A percentile compares a stretch with the other conserved stretches of the same genome.
Evolutionary conservation across 331 rosid species (phyloP).

Genomic region (Acacia pycnantha): DNA sequence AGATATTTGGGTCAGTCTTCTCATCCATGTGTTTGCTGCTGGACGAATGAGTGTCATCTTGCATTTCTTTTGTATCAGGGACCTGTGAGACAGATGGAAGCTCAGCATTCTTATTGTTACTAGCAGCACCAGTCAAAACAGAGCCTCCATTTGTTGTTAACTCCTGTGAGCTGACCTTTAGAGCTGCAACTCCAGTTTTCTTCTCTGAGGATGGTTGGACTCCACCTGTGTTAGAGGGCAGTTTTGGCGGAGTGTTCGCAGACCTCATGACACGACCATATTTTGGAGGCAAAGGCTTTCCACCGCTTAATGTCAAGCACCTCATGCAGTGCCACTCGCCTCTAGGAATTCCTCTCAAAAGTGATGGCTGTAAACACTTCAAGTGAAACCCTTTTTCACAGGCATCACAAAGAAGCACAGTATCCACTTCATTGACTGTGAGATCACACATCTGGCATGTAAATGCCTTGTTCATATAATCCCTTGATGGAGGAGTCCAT

Average conservation of each 20-base stretch:
- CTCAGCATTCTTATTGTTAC: slow-evolving; percentile 25
- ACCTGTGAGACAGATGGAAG: slow-evolving; percentile 28
- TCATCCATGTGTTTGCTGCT: slow-evolving; percentile 33
- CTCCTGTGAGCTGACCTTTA: slow-evolving; percentile 39
- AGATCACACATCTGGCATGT: slow-evolving; percentile 62
- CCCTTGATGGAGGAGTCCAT: slow-evolving; percentile 84
- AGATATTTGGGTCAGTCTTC: slow-evolving; percentile 32
- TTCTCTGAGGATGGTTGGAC: slow-evolving; percentile 45
- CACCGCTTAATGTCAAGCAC: slow-evolving; percentile 64
- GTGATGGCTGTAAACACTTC: slow-evolving; percentile 52
- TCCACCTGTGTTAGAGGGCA: slow-evolving; percentile 38
- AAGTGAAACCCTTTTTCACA: slow-evolving; percentile 76
- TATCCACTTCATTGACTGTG: slow-evolving; percentile 59
- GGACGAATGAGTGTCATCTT: slow-evolving; percentile 23
- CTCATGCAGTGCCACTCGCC: slow-evolving; percentile 80
- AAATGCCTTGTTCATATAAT: slow-evolving; percentile 72
- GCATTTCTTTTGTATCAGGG: slow-evolving; percentile 32
- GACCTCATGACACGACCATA: slow-evolving; percentile 85
- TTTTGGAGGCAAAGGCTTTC: slow-evolving; percentile 78
- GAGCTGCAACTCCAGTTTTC: slow-evolving; percentile 42
- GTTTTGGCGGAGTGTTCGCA: slow-evolving; percentile 44
- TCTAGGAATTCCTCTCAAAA: slow-evolving; percentile 65
- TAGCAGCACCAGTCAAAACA: slow-evolving; percentile 24
- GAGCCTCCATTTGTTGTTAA: slow-evolving; percentile 41
- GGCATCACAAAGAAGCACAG: slow-evolving; percentile 68